phyloP scores from a whole-genome alignment of 2,329 filamentous ascomycete species.

The Periglandula ipomoeae region DNA sequence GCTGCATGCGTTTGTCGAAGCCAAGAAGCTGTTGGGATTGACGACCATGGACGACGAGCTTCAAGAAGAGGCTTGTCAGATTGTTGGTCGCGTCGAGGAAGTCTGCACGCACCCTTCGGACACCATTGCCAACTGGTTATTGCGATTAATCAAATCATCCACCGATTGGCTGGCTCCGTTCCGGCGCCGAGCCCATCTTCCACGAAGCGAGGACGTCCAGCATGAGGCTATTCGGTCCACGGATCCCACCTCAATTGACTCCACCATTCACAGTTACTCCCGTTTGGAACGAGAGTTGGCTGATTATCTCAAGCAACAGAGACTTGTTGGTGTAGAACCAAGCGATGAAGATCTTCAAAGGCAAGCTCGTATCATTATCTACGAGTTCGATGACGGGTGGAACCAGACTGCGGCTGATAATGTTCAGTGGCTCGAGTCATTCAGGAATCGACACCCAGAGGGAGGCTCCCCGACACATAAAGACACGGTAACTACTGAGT shows the following conservation, averaged over 20 bases:
- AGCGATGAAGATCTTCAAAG: constrained; percentile 46
- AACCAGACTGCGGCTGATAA: constrained; percentile 56
- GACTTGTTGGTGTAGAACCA: constrained; percentile 36
- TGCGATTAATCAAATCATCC: constrained; percentile 41
- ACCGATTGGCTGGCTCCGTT: constrained; percentile 48
- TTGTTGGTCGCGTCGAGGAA: constrained; percentile 48
- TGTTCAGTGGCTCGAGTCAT: constrained; percentile 40
- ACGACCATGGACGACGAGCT: constrained; percentile 51
- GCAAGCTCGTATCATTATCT: constrained; percentile 52
- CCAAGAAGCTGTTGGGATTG: constrained; percentile 43
- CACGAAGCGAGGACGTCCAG: constrained; percentile 45
- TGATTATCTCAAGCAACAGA: constrained; percentile 39
- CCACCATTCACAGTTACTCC: constrained; percentile 49
- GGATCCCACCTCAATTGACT: constrained; percentile 47
- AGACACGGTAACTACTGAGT: constrained; percentile 3
- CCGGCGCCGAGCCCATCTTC: constrained; percentile 46
- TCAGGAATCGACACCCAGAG: constrained; percentile 37
- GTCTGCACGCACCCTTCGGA: constrained; percentile 40
- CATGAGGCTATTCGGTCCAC: constrained; percentile 39
- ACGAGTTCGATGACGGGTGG: constrained; percentile 53
- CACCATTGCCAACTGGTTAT: constrained; percentile 44
- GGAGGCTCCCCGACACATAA: constrained; percentile 1
- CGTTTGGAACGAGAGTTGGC: constrained; percentile 47
- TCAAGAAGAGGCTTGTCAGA: constrained; percentile 48
- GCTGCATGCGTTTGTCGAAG: constrained; percentile 43